phyloP scores from a whole-genome alignment of 2,329 filamentous ascomycete species.

The Neofusicoccum ribis region DNA sequence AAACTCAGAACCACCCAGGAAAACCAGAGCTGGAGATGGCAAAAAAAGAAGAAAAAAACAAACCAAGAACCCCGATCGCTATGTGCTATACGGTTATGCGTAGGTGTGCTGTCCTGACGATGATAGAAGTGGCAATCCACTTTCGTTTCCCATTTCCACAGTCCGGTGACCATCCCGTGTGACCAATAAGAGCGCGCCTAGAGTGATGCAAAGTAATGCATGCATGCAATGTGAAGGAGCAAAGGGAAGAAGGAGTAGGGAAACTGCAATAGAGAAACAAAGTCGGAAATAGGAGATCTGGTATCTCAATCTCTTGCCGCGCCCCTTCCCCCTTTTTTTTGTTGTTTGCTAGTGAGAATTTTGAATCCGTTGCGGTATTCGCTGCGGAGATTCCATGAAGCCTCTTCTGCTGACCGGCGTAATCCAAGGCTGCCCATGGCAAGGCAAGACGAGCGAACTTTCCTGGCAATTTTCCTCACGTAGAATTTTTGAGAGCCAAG shows the following conservation, averaged over 20 bases:
- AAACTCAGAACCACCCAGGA: not conserved
- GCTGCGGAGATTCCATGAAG: not conserved
- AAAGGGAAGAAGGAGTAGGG: not conserved
- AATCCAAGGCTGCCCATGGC: not conserved
- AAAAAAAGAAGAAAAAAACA: not conserved
- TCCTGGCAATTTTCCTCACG: conserved; percentile 2
- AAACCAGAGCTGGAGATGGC: not conserved
- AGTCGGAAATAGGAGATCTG: not conserved
- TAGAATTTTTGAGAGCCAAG: not conserved
- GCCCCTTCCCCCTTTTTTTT: not conserved
- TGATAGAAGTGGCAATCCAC: not conserved
- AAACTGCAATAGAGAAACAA: not conserved
- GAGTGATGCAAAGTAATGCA: conserved; percentile 4
- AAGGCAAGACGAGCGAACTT: not conserved
- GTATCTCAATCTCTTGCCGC: not conserved
- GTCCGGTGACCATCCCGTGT: not conserved
- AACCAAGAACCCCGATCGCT: conserved; percentile 13
- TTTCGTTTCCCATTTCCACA: conserved; percentile 2
- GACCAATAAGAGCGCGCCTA: conserved; percentile 1
- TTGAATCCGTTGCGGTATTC: not conserved
- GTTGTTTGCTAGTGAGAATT: not conserved
- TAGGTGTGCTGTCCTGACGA: not conserved
- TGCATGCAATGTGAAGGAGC: not conserved
- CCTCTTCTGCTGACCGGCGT: not conserved
- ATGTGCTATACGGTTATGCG: conserved; percentile 14